Conservation (phyloP, 257 asterid species). For the Gentiana straminea region DNA sequence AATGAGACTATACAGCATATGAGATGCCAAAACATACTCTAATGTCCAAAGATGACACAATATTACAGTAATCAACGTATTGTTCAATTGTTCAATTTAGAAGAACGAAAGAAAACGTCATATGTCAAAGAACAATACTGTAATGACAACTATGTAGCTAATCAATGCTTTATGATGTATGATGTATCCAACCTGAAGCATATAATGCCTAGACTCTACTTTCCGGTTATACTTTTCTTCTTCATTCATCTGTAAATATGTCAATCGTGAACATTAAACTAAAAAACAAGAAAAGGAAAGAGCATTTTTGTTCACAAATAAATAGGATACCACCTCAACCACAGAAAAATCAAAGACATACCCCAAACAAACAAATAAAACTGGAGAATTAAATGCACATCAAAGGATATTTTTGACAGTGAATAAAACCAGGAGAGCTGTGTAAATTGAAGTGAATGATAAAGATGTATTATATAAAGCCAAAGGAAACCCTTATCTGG, state of each 20-base stretch:
- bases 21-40: constrained; percentile 53
- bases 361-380: too few species aligned
- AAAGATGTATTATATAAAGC: too few species aligned
- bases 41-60: constrained; percentile 98
- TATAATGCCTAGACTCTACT: constrained; percentile 86
- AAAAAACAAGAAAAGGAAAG: background rate
- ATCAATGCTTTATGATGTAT: too few species aligned
- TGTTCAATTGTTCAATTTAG: constrained; percentile 25
- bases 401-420: too few species aligned
- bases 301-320: background rate
- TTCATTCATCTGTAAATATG: constrained; percentile 69
- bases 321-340: constrained; percentile 36
- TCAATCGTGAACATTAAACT: constrained; percentile 1
- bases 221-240: constrained; percentile 78
- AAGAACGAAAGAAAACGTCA: background rate
- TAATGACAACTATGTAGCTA: too few species aligned
- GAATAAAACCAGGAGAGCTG: too few species aligned
- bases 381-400: too few species aligned
- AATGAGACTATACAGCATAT: constrained; percentile 2
- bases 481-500: too few species aligned
- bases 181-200: constrained; percentile 54
- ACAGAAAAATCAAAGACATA: too few species aligned
- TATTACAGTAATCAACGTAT: constrained; percentile 64
- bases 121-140: background rate
- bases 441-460: too few species aligned